Percentiles rank a stretch among this genome's conserved stretches.
Conservation (phyloP, 768 basidiomycete species). For the Auriscalpium orientale region DNA sequence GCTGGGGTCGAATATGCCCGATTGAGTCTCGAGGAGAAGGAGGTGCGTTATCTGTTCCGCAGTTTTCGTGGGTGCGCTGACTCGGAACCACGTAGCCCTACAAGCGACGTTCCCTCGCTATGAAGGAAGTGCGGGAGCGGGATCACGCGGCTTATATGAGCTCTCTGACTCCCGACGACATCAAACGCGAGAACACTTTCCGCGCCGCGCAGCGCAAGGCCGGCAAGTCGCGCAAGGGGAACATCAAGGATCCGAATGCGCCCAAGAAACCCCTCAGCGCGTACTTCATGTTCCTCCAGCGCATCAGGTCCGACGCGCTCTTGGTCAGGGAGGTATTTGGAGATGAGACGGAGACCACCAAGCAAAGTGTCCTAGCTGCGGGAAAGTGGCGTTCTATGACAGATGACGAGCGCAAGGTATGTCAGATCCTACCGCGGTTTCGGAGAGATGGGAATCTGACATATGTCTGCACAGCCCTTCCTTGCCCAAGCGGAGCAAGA, state of each 20-base stretch:
- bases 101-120: conserved; percentile 73
- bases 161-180: conserved; percentile 86
- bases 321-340: conserved; percentile 81
- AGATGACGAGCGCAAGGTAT: conserved; percentile 87
- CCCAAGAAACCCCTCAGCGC: conserved; percentile 93
- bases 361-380: conserved; percentile 89
- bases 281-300: conserved; percentile 92
- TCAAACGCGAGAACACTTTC: conserved; percentile 88
- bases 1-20: conserved; percentile 86
- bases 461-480: conserved; percentile 56
- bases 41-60: conserved; percentile 39
- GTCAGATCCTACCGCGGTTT: conserved; percentile 16
- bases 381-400: conserved; percentile 91
- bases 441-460: conserved; percentile 4
- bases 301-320: conserved; percentile 71
- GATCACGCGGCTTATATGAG: conserved; percentile 82
- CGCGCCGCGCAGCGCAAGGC: conserved; percentile 89
- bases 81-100: conserved; percentile 52
- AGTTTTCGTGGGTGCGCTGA: conserved; percentile 14
- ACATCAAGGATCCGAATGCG: conserved; percentile 95
- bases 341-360: conserved; percentile 87
- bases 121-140: conserved; percentile 79
- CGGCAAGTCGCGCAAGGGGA: conserved; percentile 86
- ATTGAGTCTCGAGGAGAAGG: conserved; percentile 73
- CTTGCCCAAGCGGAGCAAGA: conserved; percentile 90